Base-by-base conservation (phyloP, 768 basidiomycete genomes). In the Lactarius akahatsu region DNA sequence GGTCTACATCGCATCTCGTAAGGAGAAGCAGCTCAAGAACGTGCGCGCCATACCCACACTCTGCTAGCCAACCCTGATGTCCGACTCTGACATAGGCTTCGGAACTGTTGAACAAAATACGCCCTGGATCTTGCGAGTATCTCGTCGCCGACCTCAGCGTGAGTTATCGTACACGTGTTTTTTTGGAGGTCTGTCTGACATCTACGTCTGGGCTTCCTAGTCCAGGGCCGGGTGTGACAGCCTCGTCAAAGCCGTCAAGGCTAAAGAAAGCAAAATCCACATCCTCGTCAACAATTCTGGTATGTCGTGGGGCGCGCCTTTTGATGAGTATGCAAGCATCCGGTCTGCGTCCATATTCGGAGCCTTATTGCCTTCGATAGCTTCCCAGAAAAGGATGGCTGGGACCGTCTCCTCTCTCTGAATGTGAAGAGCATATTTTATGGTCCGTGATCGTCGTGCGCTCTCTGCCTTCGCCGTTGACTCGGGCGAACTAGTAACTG, bases 341-440 rank as follows among this genome's bases (percentile, higher is more conserved):
- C 38, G 13, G 20, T 28, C 20, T 9, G n/a, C 23, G 7, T 34
- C 34, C 32, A 34, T 57, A 10, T 34, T 13, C 4, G 9, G 50
- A 52, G 13, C 15, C 23, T 50, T n/a, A 47, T 30, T 43, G 36
- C 7, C 30, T 10, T 30, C n/a, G 28, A 40, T 61, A 78, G 76
- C 69, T 85, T 90, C 68, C 91, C 91, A 0, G 92, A 94, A 76
- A 86, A 86, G 70, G 87, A 86, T 70, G 92, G 93, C 1, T 94
- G 93, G 93, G 92, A 94, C 69, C 87, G 88, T 41, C 80, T 94
- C 45, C 83, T 94, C 74, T 84, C 85, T 26, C 85, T 94, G 43
- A 95, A 95, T 72, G 91, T 95, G 60, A 95, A 94, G 79, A 86
- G 86, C 66, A 80, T 90, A 52, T 94, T 91, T 71, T 95, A 93